These are phyloP conservation scores for Neoarthrinium moseri DNA, from an alignment of 2,329 filamentous ascomycete genomes.

Conservation along the genomic window DNA sequence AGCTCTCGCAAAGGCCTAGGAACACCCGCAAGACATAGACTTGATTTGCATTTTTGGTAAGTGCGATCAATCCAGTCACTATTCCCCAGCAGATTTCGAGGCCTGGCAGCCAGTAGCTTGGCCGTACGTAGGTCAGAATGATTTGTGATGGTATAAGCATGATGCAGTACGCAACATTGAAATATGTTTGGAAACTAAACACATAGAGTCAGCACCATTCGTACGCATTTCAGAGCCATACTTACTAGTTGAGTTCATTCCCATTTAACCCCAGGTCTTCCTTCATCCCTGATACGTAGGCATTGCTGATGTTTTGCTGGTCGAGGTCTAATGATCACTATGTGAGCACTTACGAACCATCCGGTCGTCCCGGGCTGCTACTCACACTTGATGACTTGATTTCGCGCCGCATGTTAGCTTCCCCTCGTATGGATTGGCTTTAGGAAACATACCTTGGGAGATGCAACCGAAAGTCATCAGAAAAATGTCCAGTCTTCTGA, in stretches of 20 bases:
- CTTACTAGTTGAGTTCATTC: slow-evolving; percentile 22
- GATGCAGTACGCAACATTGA: slow-evolving; percentile 33
- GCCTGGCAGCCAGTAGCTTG: slow-evolving; percentile 31
- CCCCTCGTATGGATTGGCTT: too few species aligned
- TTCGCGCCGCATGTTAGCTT: too few species aligned
- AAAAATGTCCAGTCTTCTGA: slow-evolving; percentile 31
- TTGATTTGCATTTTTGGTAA: slow-evolving; percentile 29
- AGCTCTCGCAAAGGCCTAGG: slow-evolving; percentile 36
- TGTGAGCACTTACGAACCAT: neutral
- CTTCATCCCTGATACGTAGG: slow-evolving; percentile 36
- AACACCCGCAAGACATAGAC: slow-evolving; percentile 39
- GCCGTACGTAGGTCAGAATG: slow-evolving; percentile 34
- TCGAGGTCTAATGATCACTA: slow-evolving; percentile 28
- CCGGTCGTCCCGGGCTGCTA: neutral
- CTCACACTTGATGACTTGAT: slow-evolving; percentile 23
- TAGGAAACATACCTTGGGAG: slow-evolving; percentile 25
- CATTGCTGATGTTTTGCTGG: slow-evolving; percentile 30
- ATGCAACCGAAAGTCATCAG: slow-evolving; percentile 34
- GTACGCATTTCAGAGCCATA: neutral
- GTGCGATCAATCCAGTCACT: slow-evolving; percentile 30
- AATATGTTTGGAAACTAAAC: slow-evolving; percentile 31
- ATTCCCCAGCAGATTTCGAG: slow-evolving; percentile 33
- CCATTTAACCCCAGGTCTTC: slow-evolving; percentile 12
- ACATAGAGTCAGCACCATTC: neutral
- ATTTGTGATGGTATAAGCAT: slow-evolving; percentile 34